A percentile compares a stretch with the other conserved stretches of the same genome.
Conservation (phyloP, 164 flowering plant species). For the grape (Vitis vinifera) region DNA sequence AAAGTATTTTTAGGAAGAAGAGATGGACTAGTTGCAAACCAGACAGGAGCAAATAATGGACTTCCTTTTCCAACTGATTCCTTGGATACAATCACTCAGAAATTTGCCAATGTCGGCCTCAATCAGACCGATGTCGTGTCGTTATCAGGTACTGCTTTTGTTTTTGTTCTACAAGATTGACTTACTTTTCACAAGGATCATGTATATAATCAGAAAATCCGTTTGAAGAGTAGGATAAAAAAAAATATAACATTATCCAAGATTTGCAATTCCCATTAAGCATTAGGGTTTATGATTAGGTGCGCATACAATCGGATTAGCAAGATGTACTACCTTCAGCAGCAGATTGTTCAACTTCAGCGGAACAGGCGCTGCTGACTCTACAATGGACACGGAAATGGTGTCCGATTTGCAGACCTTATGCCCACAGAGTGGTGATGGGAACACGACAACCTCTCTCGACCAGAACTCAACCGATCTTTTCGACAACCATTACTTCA, state of each 20-base stretch:
- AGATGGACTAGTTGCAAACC: constrained; percentile 63
- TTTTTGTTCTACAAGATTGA: background rate
- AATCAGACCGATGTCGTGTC: constrained; percentile 64
- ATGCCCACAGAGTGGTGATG: constrained; percentile 62
- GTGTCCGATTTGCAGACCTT: constrained; percentile 43
- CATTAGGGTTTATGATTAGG: constrained; percentile 31
- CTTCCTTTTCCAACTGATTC: constrained; percentile 68
- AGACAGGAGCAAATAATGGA: constrained; percentile 39
- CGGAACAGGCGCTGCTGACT: constrained; percentile 56
- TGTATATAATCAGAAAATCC: too few relatives aligned
- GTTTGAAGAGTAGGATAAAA: too few relatives aligned
- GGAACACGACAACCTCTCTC: constrained; percentile 49
- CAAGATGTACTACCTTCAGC: constrained; percentile 65
- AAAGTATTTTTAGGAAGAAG: constrained; percentile 72
- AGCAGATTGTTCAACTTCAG: constrained; percentile 66
- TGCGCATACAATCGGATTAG: constrained; percentile 74
- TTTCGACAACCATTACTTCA: constrained; percentile 83
- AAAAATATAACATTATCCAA: too few relatives aligned
- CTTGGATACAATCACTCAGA: constrained; percentile 33
- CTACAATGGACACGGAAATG: constrained; percentile 48
- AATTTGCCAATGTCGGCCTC: constrained; percentile 61
- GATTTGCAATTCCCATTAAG: too few relatives aligned
- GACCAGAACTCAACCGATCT: constrained; percentile 63
- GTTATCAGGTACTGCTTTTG: constrained; percentile 54
- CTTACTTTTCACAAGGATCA: too few relatives aligned